Percentiles rank a stretch among this genome's conserved stretches.
These are phyloP conservation scores for Dictyostelium capitatum DNA, from an alignment of 78 protist genomes.

Conservation along the genomic window DNA sequence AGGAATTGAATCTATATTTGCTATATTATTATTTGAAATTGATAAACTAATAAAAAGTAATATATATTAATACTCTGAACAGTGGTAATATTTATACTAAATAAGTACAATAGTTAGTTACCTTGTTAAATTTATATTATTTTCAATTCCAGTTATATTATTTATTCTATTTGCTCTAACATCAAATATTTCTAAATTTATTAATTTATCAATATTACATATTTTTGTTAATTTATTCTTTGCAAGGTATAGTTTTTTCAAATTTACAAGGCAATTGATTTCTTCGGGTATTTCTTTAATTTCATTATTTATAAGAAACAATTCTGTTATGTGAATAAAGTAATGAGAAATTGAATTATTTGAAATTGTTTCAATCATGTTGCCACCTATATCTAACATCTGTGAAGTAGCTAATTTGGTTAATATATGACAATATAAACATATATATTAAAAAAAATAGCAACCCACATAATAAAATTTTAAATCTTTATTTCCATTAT, in stretches of 20 bases:
- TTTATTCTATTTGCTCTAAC: constrained; percentile 59
- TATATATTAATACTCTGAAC: too few relatives aligned
- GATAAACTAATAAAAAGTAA: constrained; percentile 18
- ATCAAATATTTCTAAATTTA: constrained; percentile 39
- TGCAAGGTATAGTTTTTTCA: constrained; percentile 49
- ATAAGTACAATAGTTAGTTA: neutral
- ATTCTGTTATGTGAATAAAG: constrained; percentile 45
- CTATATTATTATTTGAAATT: constrained; percentile 54
- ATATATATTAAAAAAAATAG: neutral
- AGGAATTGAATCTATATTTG: constrained; percentile 1
- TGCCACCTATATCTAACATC: constrained; percentile 70
- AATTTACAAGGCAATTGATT: constrained; percentile 5
- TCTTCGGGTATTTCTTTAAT: constrained; percentile 19
- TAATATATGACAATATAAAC: neutral
- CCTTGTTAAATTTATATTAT: constrained; percentile 31
- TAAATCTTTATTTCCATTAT: neutral
- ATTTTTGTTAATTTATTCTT: constrained; percentile 48
- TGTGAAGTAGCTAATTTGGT: neutral
- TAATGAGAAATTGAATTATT: constrained; percentile 18
- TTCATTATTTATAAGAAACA: constrained; percentile 62
- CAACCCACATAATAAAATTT: neutral
- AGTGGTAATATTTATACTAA: neutral
- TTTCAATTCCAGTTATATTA: neutral
- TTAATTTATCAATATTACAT: constrained; percentile 46
- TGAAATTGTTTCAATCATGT: constrained; percentile 28